Evolutionary conservation across 768 basidiomycete species (phyloP), one percentile per base, ranked within the genome.

Genomic region (Leucogyrophana mollusca): DNA sequence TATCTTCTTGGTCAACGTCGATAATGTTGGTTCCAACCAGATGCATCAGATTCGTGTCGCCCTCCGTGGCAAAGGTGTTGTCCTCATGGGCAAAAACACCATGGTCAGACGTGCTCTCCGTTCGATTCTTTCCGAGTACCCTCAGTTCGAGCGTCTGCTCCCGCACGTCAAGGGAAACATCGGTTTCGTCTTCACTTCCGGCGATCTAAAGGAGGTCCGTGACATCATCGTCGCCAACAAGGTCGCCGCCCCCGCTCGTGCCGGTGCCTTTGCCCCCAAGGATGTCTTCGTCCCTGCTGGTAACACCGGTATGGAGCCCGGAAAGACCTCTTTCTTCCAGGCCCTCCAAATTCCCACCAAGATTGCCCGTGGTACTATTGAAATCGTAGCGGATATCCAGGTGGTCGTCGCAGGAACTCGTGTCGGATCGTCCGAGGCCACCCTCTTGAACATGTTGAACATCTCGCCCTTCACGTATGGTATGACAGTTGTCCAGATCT

Each of bases 281-380:
- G 87, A 98, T 60, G 95, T 98, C 62, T 74, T 73, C 51, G 89
- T 99, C 57, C 93, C 94, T 27, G 92, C 86, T 36, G 87, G 94
- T 50, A 98, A 98, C 85, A 99, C 96, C 46, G 94, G 94, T 72
- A 99, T 99, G 96, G 96, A 98, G 71, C 96, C 96, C 60, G 96
- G 95, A 64, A 99, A 99, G 82, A 99, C 96, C 51, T 96, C 96
- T 60, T 99, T 98, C 92, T 99, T 99, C 92, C 96, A 99, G 80
- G 96, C 96, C 47, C 87, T 99, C 65, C 87, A 89, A 77, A 94
- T 99, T 72, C 95, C 96, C 38, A 99, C 96, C 70, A 99, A 99
- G 83, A 98, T 99, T 56, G 94, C 96, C 42, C 89, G 96, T 85
- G 96, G 96, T 79, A 98, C 96, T 45, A 98, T 99, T 60, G 96